Evolutionary conservation across 1,139 yeast genomes (phyloP).

Genomic region (Diutina catenulata): DNA sequence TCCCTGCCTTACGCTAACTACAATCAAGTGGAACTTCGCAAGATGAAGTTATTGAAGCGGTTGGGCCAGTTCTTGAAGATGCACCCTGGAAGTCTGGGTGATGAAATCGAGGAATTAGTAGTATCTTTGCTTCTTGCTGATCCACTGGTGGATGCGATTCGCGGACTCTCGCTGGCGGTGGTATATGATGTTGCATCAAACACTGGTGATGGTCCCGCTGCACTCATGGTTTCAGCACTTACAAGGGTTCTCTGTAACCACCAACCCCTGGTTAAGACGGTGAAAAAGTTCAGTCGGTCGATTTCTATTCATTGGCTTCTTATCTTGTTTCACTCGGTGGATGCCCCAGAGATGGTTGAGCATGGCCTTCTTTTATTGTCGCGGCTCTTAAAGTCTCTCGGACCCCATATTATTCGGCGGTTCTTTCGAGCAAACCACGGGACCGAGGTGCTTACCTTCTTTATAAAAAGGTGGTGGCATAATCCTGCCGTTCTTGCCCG

Average conservation of each 20-base stretch:
- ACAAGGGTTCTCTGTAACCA: background rate
- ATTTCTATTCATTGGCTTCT: constrained; percentile 58
- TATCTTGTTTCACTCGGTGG: constrained; percentile 36
- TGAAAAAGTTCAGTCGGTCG: constrained; percentile 41
- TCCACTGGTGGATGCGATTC: constrained; percentile 2
- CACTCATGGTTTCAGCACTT: background rate
- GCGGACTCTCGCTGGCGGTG: constrained; percentile 3
- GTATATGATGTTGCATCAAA: background rate
- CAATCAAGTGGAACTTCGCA: constrained; percentile 39
- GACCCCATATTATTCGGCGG: constrained; percentile 32
- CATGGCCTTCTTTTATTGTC: constrained; percentile 40
- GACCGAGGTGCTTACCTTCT: constrained; percentile 36
- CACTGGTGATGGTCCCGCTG: background rate
- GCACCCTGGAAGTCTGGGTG: constrained; percentile 7
- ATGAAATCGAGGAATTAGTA: background rate
- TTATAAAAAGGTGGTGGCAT: constrained; percentile 35
- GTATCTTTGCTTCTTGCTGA: constrained; percentile 9
- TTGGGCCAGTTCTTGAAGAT: constrained; percentile 40
- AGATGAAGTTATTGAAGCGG: constrained; percentile 41
- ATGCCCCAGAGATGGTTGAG: constrained; percentile 23
- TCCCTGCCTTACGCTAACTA: constrained; percentile 37
- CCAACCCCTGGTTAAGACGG: constrained; percentile 15
- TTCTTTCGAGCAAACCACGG: constrained; percentile 47
- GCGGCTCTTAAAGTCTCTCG: constrained; percentile 34
- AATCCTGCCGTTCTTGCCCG: constrained; percentile 23